A percentile compares a stretch with the other conserved stretches of the same genome.
Conservation (phyloP, 1,139 yeast genomes). For the Taphrina sp. region DNA sequence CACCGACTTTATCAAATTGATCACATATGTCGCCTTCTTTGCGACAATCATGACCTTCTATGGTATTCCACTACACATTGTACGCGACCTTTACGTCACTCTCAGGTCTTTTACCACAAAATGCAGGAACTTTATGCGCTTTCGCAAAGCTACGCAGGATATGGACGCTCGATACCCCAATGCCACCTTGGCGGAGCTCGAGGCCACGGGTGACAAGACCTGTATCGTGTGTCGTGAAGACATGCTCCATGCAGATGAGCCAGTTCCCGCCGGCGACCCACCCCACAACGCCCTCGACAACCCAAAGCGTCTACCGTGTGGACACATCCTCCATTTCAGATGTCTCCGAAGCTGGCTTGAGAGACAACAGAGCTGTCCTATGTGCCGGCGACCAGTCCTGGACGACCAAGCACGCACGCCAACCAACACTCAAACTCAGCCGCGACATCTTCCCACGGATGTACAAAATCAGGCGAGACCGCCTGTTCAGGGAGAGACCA, state of each 20-base stretch:
- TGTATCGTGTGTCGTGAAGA: slow-evolving; percentile 87
- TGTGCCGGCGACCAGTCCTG: slow-evolving; percentile 60
- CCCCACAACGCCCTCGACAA: slow-evolving; percentile 47
- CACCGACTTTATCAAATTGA: slow-evolving; percentile 44
- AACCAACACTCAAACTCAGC: neutral
- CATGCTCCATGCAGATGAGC: slow-evolving; percentile 49
- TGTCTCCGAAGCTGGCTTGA: slow-evolving; percentile 93
- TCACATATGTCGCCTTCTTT: slow-evolving; percentile 55
- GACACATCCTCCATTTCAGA: slow-evolving; percentile 84
- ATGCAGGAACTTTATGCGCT: slow-evolving; percentile 54
- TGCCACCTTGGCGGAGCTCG: slow-evolving; percentile 59
- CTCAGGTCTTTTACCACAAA: slow-evolving; percentile 53
- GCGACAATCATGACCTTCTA: slow-evolving; percentile 51
- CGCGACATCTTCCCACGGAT: neutral
- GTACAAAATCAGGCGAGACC: neutral
- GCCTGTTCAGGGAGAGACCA: neutral
- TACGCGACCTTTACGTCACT: slow-evolving; percentile 66
- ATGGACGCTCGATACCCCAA: slow-evolving; percentile 60
- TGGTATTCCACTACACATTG: slow-evolving; percentile 61
- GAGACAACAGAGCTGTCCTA: slow-evolving; percentile 84
- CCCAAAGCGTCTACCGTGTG: slow-evolving; percentile 78
- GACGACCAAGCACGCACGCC: slow-evolving; percentile 33
- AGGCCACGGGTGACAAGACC: slow-evolving; percentile 59
- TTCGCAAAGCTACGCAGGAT: slow-evolving; percentile 61
- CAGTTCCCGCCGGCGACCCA: slow-evolving; percentile 40